phyloP scores from a whole-genome alignment of 2,329 filamentous ascomycete species.

The Botrytis aclada region DNA sequence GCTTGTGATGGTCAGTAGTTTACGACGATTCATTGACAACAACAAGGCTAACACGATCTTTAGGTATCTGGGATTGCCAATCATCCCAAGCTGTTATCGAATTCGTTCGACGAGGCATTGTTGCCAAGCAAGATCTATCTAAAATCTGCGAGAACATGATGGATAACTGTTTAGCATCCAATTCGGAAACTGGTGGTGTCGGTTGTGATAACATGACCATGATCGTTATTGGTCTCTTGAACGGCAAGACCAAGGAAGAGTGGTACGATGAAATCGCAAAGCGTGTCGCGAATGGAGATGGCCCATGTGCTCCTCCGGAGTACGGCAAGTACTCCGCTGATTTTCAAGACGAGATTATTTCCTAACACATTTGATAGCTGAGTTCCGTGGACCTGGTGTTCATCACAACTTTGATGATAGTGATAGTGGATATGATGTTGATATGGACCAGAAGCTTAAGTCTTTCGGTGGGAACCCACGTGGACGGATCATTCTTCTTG shows the following conservation, averaged over 20 bases:
- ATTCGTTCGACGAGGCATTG: conserved; percentile 94
- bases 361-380: conserved; percentile 54
- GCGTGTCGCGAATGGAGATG: conserved; percentile 93
- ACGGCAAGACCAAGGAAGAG: conserved; percentile 90
- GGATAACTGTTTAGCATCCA: conserved; percentile 98
- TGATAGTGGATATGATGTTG: conserved; percentile 72
- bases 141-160: conserved; percentile 99
- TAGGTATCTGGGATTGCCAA: conserved; percentile 99
- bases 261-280: conserved; percentile 97
- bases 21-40: background rate
- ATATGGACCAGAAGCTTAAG: conserved; percentile 62
- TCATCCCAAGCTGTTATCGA: conserved; percentile 96
- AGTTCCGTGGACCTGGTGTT: conserved; percentile 79
- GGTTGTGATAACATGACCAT: conserved; percentile 99
- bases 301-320: conserved; percentile 96
- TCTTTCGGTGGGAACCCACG: conserved; percentile 67
- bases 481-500: conserved; percentile 89
- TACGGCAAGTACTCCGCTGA: conserved; percentile 66
- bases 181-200: conserved; percentile 95
- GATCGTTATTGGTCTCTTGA: conserved; percentile 81
- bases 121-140: conserved; percentile 89
- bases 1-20: conserved; percentile 77
- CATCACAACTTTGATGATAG: conserved; percentile 82
- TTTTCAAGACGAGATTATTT: conserved; percentile 21
- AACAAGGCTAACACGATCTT: conserved; percentile 26